Base-by-base conservation (phyloP, 2,329 filamentous ascomycete species). In the Ophiostoma piceae region DNA sequence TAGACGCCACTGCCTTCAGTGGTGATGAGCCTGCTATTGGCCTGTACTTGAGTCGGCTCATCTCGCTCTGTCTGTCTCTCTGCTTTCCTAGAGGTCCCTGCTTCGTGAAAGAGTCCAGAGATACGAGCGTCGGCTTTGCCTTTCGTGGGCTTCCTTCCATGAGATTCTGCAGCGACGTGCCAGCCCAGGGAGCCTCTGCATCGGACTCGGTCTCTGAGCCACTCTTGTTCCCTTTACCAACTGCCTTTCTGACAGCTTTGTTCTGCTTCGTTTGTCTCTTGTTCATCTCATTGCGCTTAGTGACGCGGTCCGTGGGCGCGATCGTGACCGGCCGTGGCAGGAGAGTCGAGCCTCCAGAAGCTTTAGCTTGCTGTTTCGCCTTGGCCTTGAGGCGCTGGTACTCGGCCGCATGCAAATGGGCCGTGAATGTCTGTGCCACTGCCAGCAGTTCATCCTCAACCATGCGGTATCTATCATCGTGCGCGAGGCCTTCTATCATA, bases 391-490 rank as follows among this genome's bases (percentile, higher is more conserved):
- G 83, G 3, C 88, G 85, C 71, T 87, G 83, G 76, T 94, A 94
- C 77, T 93, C 91, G 19, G 88, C 90, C n/a, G 88, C 85, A 76
- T 94, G 91, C 1, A 94, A 83, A 77, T 93, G 90, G 5, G 85
- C 84, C 0, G 91, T 94, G 78, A 92, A 94, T 2, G 82, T 80
- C 68, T 87, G 85, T 0, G 91, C 91, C 0, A 88, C 85, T 19
- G 84, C 80, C 26, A 90, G 79, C 73, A 95, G 87, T 74, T 94
- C 91, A 74, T 95, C 92, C 77, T 94, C 92, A 0, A 95, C 92
- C 90, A 94, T 94, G 75, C 91, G 88, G 78, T 87, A 94, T 69
- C 80, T 80, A 76, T 94, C 90, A 77, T 95, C 92, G n/a, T 83
- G 78, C 3, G 84, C 81, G n/a, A 85, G 77, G 2, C 88, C 88